Evolutionary conservation across 1,284 basidiomycete species (phyloP).

Genomic region (Moesziomyces parantarcticus): DNA sequence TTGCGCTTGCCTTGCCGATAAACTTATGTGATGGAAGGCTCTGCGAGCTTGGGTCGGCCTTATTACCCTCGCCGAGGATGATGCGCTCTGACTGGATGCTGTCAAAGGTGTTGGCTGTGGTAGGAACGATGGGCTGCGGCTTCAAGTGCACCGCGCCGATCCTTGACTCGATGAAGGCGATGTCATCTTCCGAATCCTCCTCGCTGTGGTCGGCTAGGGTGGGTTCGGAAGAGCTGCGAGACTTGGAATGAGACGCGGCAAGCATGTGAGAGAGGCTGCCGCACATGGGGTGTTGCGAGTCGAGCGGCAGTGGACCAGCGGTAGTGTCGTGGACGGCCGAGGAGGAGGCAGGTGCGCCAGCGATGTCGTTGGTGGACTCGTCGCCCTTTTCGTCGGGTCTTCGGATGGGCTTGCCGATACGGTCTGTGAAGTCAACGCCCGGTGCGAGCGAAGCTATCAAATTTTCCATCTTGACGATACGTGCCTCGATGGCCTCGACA

Average conservation of each 20-base stretch:
- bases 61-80: conserved; percentile 12
- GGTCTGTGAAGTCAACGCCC: conserved; percentile 59
- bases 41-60: neutral
- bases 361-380: conserved; percentile 8
- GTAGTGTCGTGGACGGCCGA: neutral
- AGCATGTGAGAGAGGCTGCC: conserved; percentile 26
- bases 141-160: conserved; percentile 14
- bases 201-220: conserved; percentile 13
- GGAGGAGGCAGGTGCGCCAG: neutral
- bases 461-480: conserved; percentile 58
- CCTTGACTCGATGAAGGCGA: conserved; percentile 43
- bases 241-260: conserved; percentile 29
- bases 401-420: conserved; percentile 54
- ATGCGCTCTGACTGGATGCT: conserved; percentile 25
- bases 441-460: conserved; percentile 52
- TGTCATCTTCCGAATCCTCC: conserved; percentile 52
- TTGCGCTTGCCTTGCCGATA: conserved; percentile 55
- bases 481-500: conserved; percentile 59
- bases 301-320: neutral
- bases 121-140: neutral
- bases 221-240: conserved; percentile 19
- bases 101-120: conserved; percentile 14
- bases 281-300: conserved; percentile 19
- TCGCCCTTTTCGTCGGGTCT: conserved; percentile 55
- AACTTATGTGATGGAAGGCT: conserved; percentile 35